Evolutionary conservation across 2,329 filamentous ascomycete genomes (phyloP).

Genomic region (Diplodia intermedia): DNA sequence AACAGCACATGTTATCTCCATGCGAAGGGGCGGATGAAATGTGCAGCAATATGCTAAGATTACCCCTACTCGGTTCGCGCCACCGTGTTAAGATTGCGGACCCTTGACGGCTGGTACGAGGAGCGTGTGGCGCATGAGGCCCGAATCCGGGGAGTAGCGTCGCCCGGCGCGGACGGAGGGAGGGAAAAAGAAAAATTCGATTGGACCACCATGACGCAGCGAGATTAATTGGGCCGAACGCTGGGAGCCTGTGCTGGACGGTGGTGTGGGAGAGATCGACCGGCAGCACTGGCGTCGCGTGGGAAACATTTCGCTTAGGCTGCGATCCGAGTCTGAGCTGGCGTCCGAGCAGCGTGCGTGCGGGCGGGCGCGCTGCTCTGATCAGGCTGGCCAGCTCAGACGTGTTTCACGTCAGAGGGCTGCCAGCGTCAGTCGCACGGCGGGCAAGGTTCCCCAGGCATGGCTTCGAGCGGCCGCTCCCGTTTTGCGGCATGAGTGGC

Average conservation of each 20-base stretch:
- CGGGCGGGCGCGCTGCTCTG: neutral
- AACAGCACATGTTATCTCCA: neutral
- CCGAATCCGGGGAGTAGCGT: neutral
- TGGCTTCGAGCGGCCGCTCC: constrained; percentile 10
- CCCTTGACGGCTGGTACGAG: neutral
- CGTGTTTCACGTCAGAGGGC: constrained; percentile 19
- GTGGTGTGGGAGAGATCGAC: constrained; percentile 7
- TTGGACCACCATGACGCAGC: constrained; percentile 1
- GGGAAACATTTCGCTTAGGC: constrained; percentile 20
- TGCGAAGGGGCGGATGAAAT: neutral
- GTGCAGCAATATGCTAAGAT: neutral
- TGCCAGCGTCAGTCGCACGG: neutral
- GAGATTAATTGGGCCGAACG: constrained; percentile 12
- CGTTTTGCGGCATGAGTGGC: constrained; percentile 11
- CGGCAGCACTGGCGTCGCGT: constrained; percentile 4
- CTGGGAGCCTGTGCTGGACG: constrained; percentile 2
- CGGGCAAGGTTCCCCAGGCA: neutral
- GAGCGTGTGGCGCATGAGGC: neutral
- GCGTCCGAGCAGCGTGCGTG: constrained; percentile 6
- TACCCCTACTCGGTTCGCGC: neutral
- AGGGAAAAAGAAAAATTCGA: constrained; percentile 4
- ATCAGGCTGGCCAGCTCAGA: constrained; percentile 19
- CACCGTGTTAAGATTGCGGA: constrained; percentile 3
- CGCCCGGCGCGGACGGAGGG: neutral
- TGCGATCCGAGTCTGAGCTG: constrained; percentile 19